Percentiles rank a stretch among this genome's conserved stretches.
phyloP scores from a whole-genome alignment of 179 eudicot species.

The Vitellaria paradoxa region DNA sequence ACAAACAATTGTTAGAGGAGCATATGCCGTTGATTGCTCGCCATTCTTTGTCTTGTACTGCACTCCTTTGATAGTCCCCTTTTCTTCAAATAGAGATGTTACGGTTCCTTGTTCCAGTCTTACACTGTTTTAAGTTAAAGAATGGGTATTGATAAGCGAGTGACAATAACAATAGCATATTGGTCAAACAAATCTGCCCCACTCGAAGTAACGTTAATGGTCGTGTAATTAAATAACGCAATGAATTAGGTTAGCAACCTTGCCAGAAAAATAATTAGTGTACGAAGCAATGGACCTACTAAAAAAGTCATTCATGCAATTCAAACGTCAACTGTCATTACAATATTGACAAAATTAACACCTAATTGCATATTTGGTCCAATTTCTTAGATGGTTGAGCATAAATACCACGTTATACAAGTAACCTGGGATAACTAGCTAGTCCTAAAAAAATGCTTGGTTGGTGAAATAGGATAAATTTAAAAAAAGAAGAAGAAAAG shows the following conservation, averaged over 20 bases:
- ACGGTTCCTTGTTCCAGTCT: slow-evolving; percentile 70
- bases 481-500: not conserved
- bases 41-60: slow-evolving; percentile 59
- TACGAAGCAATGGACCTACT: too few relatives aligned
- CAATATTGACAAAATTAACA: too few relatives aligned
- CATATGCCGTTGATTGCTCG: slow-evolving; percentile 41
- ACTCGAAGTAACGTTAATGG: not conserved
- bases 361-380: too few relatives aligned
- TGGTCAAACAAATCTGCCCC: not conserved
- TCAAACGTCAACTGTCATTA: too few relatives aligned
- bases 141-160: not conserved
- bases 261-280: too few relatives aligned
- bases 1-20: slow-evolving; percentile 76
- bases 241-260: too few relatives aligned
- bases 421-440: too few relatives aligned
- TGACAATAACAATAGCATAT: not conserved
- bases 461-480: not conserved
- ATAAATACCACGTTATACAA: too few relatives aligned
- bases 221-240: too few relatives aligned
- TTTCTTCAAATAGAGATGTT: slow-evolving; percentile 51
- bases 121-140: slow-evolving; percentile 31
- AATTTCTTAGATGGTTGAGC: too few relatives aligned
- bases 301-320: too few relatives aligned
- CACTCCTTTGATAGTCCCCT: slow-evolving; percentile 61
- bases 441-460: not conserved